A percentile compares a stretch with the other conserved stretches of the same genome.
phyloP scores from a whole-genome alignment of 805 yeast genomes.

The Lachancea sp. region DNA sequence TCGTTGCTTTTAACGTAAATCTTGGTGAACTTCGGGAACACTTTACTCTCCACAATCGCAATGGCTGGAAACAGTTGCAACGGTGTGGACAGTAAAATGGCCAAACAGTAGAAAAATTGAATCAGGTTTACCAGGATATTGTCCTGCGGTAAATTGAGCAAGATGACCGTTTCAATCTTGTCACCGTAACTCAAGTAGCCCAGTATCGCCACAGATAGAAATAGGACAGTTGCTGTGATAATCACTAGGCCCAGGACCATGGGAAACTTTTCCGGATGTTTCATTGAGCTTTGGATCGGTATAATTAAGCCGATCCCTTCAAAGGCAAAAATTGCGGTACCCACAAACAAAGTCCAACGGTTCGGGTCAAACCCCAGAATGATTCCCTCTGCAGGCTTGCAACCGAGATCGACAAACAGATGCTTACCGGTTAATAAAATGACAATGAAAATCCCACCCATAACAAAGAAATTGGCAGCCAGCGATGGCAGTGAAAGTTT shows the following conservation, averaged over 20 bases:
- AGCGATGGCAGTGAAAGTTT: constrained; percentile 66
- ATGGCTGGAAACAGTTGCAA: constrained; percentile 75
- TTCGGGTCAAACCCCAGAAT: constrained; percentile 45
- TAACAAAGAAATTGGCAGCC: constrained; percentile 62
- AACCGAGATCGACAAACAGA: constrained; percentile 22
- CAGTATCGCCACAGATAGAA: constrained; percentile 56
- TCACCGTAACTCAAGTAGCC: constrained; percentile 70
- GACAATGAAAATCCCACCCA: constrained; percentile 60
- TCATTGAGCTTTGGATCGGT: constrained; percentile 80
- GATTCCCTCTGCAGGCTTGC: constrained; percentile 49
- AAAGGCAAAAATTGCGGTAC: constrained; percentile 82
- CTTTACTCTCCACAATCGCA: constrained; percentile 57
- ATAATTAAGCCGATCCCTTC: constrained; percentile 80
- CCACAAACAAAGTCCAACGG: constrained; percentile 66
- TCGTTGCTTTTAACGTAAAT: constrained; percentile 16
- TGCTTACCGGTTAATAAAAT: constrained; percentile 44
- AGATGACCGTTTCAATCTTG: constrained; percentile 57
- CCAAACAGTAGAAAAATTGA: constrained; percentile 66
- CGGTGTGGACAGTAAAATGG: constrained; percentile 75
- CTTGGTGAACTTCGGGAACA: constrained; percentile 40
- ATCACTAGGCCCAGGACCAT: constrained; percentile 56
- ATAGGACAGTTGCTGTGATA: constrained; percentile 52
- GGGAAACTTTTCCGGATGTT: constrained; percentile 66
- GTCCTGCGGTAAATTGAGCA: constrained; percentile 64
- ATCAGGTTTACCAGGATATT: constrained; percentile 55